Evolutionary conservation across 208 protist genomes (phyloP), one percentile per base, ranked within the genome.

Genomic region (Leishmania lainsoni): DNA sequence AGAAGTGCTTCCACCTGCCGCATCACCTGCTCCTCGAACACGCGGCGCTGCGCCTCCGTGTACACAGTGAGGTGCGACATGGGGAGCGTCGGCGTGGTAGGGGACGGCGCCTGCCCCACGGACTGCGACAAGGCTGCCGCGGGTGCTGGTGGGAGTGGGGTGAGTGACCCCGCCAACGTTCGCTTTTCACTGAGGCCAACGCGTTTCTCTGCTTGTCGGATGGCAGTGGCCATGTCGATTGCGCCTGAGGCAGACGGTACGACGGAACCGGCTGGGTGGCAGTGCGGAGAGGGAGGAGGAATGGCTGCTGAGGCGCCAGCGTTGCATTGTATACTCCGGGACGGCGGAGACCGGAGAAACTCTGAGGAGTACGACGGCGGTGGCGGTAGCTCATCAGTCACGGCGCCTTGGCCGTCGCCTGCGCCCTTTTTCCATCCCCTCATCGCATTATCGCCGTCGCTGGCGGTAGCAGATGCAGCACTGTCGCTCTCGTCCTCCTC

Each of bases 11-110:
- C 81, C 17, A 85, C 81, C 61, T 85, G 76, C 51, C 32, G 61
- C 81, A 85, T 72, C 22, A 85, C 59, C 51, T 85, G 76, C 29
- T 42, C 58, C 72, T 85, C 81, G 54, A 81, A 85, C 58, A 74
- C 71, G 17, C 76, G 81, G 59, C 75, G 81, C 71, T 85, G 71
- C 76, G 78, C 81, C 76, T 78, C 81, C 0, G 35, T 61, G 61
- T 75, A 78, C 22, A 35, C 56, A 8, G n/a, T 9, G n/a, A 73
- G 29, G 35, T 54, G 56, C 9, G 75, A 42, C 26, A 48, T 14
- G 75, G 35, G 3, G 42, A 59, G 70, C n/a, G 59, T n/a, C n/a
- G 75, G 39, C 2, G 75, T 22, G 16, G 56, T 32, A 35, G 35
- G 35, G 14, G 17, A 32, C 35, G n/a, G 45, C 32, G 49, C 12